These are phyloP conservation scores for Sistotremastrum niveocremeum DNA, from an alignment of 768 basidiomycete species.

Conservation along the genomic window DNA sequence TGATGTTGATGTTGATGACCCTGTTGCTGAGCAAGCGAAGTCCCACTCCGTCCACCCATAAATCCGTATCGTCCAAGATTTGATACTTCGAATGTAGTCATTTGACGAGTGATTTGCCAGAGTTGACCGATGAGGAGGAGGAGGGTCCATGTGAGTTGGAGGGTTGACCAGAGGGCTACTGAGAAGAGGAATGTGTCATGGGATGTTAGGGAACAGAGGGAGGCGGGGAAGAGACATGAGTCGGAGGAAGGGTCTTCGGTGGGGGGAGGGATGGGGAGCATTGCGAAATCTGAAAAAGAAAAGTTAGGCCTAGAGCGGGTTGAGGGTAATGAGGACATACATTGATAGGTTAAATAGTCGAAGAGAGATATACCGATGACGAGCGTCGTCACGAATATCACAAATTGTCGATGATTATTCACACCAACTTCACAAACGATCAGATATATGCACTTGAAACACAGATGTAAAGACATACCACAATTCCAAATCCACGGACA, in stretches of 20 bases:
- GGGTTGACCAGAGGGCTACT: conserved; percentile 72
- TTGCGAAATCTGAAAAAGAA: conserved; percentile 38
- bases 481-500: conserved; percentile 99
- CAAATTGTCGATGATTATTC: conserved; percentile 91
- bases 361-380: conserved; percentile 72
- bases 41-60: conserved; percentile 84
- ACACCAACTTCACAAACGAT: conserved; percentile 48
- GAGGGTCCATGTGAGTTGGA: conserved; percentile 92
- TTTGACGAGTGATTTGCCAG: conserved; percentile 88
- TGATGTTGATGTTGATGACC: conserved; percentile 50
- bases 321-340: conserved; percentile 34
- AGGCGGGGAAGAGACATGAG: conserved; percentile 52
- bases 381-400: conserved; percentile 80
- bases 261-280: conserved; percentile 23
- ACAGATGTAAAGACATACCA: conserved; percentile 54
- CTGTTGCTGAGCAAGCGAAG: conserved; percentile 58
- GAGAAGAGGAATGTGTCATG: conserved; percentile 76
- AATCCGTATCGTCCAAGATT: conserved; percentile 93
- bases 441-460: no score
- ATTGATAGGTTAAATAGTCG: conserved; percentile 72
- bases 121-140: conserved; percentile 76
- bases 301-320: conserved; percentile 1
- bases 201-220: conserved; percentile 57
- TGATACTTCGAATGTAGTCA: conserved; percentile 92
- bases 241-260: conserved; percentile 24